Base-by-base conservation (phyloP, 2,329 filamentous ascomycete genomes). In the Hirsutella minnesotensis region DNA sequence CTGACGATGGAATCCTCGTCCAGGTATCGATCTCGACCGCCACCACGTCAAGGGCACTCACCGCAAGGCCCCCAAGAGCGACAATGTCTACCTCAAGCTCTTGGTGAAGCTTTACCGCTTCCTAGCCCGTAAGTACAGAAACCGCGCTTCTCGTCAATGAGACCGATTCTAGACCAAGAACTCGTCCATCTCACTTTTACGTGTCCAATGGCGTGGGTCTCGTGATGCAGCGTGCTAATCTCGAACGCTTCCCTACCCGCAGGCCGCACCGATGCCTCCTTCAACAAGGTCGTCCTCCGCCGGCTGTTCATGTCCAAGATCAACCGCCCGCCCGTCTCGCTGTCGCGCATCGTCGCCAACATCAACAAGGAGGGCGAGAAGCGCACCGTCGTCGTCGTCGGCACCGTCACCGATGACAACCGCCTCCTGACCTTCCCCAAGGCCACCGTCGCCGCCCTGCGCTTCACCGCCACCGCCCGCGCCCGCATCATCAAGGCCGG, bases 251-350 rank as follows among this genome's bases (percentile, higher is more conserved):
- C n/a, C n/a, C n/a, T n/a, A n/a, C n/a, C n/a, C 33, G 1, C 59
- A 94, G 86, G 88, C 73, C 89, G 92, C 66, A 98, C 92, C 66
- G 92, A 96, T 69, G 79, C 87, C 54, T 79, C 79, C 73, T 98
- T 98, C 86, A 98, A 98, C 85, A 94, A 95, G 79, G 86, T 92
- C 62, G 81, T 98, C 65, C 86, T 98, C 62, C 88, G 90, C 68
- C 86, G 92, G 63, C 84, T 98, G 50, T 95, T 95, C 67, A 95
- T 92, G 86, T 95, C 88, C 69, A 87, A 89, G 72, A 95, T 94
- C 74, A 96, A 96, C 85, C 85, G 89, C 59, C 86, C 87, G 49
- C 88, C 92, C 53, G 82, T 98, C 62, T 95, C 89, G 49, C 77
- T 98, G 62, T 95, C 89, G 56, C 86, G 90, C 69, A 87, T 96